Percentiles rank a stretch among this genome's conserved stretches.
Evolutionary conservation across 805 yeast genomes (phyloP).

Genomic region (Schizosaccharomyces cryophilus): DNA sequence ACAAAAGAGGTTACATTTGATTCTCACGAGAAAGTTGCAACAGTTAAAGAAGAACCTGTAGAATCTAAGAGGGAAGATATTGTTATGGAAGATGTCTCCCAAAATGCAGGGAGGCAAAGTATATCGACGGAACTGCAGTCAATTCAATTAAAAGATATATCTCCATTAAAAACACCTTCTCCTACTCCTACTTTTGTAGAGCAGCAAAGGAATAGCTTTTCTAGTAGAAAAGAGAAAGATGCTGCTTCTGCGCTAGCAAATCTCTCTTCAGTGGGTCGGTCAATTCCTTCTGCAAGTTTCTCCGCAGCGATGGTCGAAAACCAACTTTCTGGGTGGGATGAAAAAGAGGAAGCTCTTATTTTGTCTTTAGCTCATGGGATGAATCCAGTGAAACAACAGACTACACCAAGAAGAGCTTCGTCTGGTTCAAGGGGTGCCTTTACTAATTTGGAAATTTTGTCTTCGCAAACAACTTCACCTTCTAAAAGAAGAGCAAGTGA

Average conservation of each 20-base stretch:
- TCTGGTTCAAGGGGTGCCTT: not conserved
- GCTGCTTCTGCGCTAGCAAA: not conserved
- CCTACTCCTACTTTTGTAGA: too few species aligned
- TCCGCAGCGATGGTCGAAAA: not conserved
- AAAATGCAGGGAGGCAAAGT: too few species aligned
- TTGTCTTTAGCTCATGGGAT: not conserved
- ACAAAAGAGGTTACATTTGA: too few species aligned
- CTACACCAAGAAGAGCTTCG: not conserved
- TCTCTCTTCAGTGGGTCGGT: not conserved
- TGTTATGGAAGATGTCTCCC: too few species aligned
- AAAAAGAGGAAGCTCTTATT: not conserved
- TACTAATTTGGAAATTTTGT: not conserved
- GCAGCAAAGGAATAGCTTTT: not conserved
- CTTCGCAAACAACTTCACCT: not conserved
- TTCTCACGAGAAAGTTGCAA: too few species aligned
- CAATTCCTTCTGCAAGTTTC: not conserved
- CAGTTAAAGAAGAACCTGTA: too few species aligned
- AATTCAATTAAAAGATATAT: too few species aligned
- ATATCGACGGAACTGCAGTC: too few species aligned
- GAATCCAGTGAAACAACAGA: not conserved
- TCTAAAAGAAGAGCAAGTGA: not conserved
- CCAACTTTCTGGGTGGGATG: not conserved
- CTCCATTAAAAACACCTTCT: too few species aligned
- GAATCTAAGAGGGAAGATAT: too few species aligned
- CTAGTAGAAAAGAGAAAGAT: not conserved